Base-by-base conservation (phyloP, 441 rosid species). In the Eutrema salsugineum region DNA sequence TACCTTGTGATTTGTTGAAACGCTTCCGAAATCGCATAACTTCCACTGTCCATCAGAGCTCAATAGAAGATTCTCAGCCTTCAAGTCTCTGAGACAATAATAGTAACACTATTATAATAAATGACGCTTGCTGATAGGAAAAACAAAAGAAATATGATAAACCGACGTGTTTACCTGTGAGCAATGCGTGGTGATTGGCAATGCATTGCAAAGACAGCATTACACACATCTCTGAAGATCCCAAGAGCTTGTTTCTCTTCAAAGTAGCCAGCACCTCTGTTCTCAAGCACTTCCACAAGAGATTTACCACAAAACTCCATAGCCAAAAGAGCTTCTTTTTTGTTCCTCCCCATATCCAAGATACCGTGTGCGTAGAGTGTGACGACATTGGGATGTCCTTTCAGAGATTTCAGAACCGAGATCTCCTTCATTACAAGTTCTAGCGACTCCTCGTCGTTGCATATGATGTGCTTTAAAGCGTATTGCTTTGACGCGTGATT, bases 141-240 rank as follows among this genome's bases (percentile, higher is more conserved):
- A 48, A 42, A 17, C 40, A 12, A 55, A 60, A 27, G 7, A 60
- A 36, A 38, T 8, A 40, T 44, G 36, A 38, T 22, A 11, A 60
- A 36, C 22, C 16, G 0, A 63, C 2, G 1, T 61, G 27, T 17
- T 71, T 77, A 95, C 99, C 99, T 83, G 80, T 92, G 99, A 67
- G 99, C 98, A 59, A 92, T 77, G 11, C 94, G 95, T 14, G 93
- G 98, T 46, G 91, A 81, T 49, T 87, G 98, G 68, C 87, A 85
- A 78, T 95, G 99, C 99, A 95, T 88, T 1, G 97, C 98, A 76
- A 84, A 95, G 51, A 95, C 94, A n/a, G 98, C 98, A 81, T 92
- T 91, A 39, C 98, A 95, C 44, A 87, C 86, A 81, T 95, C 97
- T 81, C 94, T 89, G 72, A 92, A 89, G 33, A 91, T 81, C 20